Percentiles rank a stretch among this genome's conserved stretches.
phyloP scores from a whole-genome alignment of 495 filamentous ascomycete genomes.

The Chaetomidium leptoderma region DNA sequence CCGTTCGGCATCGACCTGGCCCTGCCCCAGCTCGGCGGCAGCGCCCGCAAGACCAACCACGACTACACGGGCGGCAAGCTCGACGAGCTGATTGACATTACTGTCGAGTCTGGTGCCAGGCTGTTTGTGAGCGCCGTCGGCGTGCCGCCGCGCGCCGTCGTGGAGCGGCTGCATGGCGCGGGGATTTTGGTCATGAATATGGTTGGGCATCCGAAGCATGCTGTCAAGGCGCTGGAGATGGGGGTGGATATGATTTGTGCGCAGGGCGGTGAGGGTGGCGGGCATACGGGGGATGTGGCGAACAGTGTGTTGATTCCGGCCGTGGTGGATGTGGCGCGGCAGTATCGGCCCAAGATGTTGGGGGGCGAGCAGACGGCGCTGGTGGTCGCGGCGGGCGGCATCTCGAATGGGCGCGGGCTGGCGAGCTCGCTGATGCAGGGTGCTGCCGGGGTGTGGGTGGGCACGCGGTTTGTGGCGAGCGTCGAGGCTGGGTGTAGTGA shows the following conservation, averaged over 20 bases:
- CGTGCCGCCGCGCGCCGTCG: constrained; percentile 63
- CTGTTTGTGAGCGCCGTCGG: constrained; percentile 82
- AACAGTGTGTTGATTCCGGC: constrained; percentile 69
- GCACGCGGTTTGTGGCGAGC: constrained; percentile 78
- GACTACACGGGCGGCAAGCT: constrained; percentile 85
- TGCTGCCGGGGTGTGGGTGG: constrained; percentile 74
- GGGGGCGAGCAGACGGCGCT: constrained; percentile 49
- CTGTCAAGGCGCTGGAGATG: constrained; percentile 70
- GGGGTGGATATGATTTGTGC: constrained; percentile 84
- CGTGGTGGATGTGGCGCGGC: constrained; percentile 65
- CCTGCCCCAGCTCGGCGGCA: constrained; percentile 75
- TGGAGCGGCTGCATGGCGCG: constrained; percentile 67
- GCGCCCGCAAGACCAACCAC: constrained; percentile 80
- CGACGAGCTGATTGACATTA: constrained; percentile 75
- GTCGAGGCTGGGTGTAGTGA: constrained; percentile 71
- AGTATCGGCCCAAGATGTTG: constrained; percentile 53
- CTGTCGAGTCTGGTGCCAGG: constrained; percentile 69
- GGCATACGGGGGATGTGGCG: constrained; percentile 74
- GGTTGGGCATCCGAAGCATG: constrained; percentile 89
- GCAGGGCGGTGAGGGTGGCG: constrained; percentile 76
- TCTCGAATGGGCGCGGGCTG: constrained; percentile 66
- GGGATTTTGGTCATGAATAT: constrained; percentile 89
- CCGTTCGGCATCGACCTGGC: constrained; percentile 88
- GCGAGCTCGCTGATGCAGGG: constrained; percentile 70
- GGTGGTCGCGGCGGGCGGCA: constrained; percentile 73